Evolutionary conservation across 208 protist genomes (phyloP), one percentile per base, ranked within the genome.

Genomic region (Wallacemonas sp.): DNA sequence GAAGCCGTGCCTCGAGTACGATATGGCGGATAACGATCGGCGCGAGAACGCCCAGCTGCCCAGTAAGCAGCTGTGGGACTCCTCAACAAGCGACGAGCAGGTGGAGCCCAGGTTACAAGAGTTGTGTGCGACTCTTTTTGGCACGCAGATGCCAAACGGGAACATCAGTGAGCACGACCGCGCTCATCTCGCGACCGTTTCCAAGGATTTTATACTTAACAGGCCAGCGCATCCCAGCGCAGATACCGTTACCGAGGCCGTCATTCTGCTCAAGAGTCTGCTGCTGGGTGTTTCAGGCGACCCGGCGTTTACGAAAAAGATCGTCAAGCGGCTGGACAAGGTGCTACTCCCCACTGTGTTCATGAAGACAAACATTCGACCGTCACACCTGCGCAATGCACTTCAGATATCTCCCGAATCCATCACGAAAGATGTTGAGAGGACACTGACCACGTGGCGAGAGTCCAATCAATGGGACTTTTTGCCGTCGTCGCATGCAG

Each of bases 281-380:
- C 63, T 83, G 0, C 19, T 68, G 0, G 49, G 56, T 24, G 61
- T 64, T 6, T 47, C 46, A 2, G 29, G 8, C 1, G 68, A 69
- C 3, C 38, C 30, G 23, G 17, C 23, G 12, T 1, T 44, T 3
- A 64, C 26, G 58, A 61, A 27, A 12, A 70, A 67, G 29, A 23
- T 55, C 4, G 52, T 66, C 2, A 70, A 68, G 19, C 17, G 66
- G 32, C 43, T 85, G 30, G 69, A 82, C 21, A 63, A 85, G 19
- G 57, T 70, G 3, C 49, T 82, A 9, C 76, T 85, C 8, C 80
- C 80, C 12, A 74, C 70, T 24, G 44, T 85, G 0, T 85, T 85
- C 39, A 26, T 85, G 21, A 61, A 67, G 21, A 80, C 72, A 1
- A 39, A 24, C 39, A 27, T 85, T 39, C 52, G 52, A 2, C 52